Base-by-base conservation (phyloP, 208 protist species). In the Histomonas meleagridis region DNA sequence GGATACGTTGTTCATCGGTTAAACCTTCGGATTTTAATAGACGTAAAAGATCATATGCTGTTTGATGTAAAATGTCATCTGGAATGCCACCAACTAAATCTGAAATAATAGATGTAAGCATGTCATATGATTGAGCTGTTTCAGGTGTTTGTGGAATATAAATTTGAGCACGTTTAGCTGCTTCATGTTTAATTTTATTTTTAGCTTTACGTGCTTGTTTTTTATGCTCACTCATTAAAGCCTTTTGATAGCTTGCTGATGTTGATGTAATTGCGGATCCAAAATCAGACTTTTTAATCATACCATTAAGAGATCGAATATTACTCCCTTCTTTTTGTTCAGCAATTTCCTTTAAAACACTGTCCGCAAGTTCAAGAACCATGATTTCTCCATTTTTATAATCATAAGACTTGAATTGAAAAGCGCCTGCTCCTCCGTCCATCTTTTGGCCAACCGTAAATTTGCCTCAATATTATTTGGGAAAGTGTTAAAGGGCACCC, bases 61-160 rank as follows among this genome's bases (percentile, higher is more conserved):
- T 86, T 86, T 86, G 76, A 55, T 86, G 76, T 26, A 86, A 46
- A 5, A 35, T 49, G 32, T 86, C 76, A 38, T 86, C 76, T 26
- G 76, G 43, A 51, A 86, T n/a, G n/a, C 40, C 40, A 38, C 76
- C 76, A 53, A 86, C 21, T 32, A 86, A 16, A 9, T 86, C 40
- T 32, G 76, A 86, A n/a, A 86, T 51, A 55, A 51, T 48, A 38
- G 76, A 7, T 57, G 76, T 86, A 38, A 86, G n/a, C 38, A 55
- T 46, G 9, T 86, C 46, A 28, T 86, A 86, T 18, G 76, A 43
- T 32, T n/a, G 0, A 32, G 40, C 46, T 32, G 76, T 53, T 38
- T 86, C 76, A 18, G 76, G 46, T 38, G 76, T 53, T 55, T 51
- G 51, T 18, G 76, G 76, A 86, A 86, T 86, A 55, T 86, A 86